Evolutionary conservation across 352 stramenopile genomes (phyloP).

Genomic region (Phytophthora ramorum): DNA sequence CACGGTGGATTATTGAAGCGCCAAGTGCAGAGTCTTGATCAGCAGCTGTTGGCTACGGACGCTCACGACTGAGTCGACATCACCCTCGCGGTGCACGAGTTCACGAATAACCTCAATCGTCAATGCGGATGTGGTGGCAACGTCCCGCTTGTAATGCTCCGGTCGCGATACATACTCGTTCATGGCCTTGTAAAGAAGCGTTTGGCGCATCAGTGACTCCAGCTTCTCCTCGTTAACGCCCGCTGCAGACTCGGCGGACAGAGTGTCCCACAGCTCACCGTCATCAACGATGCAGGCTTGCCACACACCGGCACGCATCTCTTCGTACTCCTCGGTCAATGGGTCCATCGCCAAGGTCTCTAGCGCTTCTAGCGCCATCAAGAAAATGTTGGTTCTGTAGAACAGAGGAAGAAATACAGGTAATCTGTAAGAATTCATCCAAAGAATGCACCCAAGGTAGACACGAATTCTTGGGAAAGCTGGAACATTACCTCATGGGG

Average conservation of each 20-base stretch:
- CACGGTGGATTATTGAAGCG: slow-evolving; percentile 36
- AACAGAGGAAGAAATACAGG: not conserved
- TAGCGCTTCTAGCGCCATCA: slow-evolving; percentile 74
- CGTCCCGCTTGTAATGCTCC: slow-evolving; percentile 16
- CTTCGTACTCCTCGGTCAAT: slow-evolving; percentile 47
- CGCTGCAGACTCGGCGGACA: slow-evolving; percentile 59
- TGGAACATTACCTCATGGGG: slow-evolving; percentile 49
- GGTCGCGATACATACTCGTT: slow-evolving; percentile 52
- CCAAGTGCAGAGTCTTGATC: slow-evolving; percentile 79
- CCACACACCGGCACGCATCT: slow-evolving; percentile 58
- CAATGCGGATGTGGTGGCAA: slow-evolving; percentile 33
- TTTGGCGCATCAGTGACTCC: slow-evolving; percentile 71
- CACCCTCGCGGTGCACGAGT: slow-evolving; percentile 60
- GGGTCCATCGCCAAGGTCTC: slow-evolving; percentile 55
- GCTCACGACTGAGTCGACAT: slow-evolving; percentile 56
- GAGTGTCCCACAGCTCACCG: slow-evolving; percentile 57
- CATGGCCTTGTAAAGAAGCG: slow-evolving; percentile 73
- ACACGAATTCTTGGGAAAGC: not conserved
- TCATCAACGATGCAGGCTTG: slow-evolving; percentile 64
- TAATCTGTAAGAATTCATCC: slow-evolving; percentile 3
- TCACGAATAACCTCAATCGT: slow-evolving; percentile 73
- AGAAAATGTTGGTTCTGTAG: slow-evolving; percentile 67
- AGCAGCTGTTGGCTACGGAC: slow-evolving; percentile 65
- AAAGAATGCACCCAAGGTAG: no score
- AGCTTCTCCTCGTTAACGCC: slow-evolving; percentile 71